phyloP scores from a whole-genome alignment of 2,329 filamentous ascomycete species.

The Penicillium sp. region DNA sequence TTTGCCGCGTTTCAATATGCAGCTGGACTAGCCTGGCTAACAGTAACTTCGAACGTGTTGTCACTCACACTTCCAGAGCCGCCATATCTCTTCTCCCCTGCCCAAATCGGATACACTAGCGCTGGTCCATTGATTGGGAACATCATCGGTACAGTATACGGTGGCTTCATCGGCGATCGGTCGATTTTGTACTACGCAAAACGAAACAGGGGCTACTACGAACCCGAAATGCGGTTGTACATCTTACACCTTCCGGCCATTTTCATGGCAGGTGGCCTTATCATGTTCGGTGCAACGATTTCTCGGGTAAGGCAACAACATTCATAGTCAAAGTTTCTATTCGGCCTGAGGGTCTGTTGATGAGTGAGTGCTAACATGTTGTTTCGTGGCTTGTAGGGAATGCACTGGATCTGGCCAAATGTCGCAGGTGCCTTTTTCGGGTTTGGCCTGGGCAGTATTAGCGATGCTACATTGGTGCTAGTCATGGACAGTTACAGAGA shows the following conservation, averaged over 20 bases:
- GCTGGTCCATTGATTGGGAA: constrained; percentile 40
- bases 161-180: constrained; percentile 40
- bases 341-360: not conserved
- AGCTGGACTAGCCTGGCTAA: constrained; percentile 36
- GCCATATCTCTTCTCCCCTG: constrained; percentile 32
- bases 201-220: constrained; percentile 46
- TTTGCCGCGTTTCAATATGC: constrained; percentile 43
- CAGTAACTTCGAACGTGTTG: constrained; percentile 28
- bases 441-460: constrained; percentile 39
- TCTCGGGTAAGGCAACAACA: constrained; percentile 26
- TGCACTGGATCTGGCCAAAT: constrained; percentile 44
- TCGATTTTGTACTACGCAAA: constrained; percentile 42
- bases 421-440: constrained; percentile 38
- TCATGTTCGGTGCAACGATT: constrained; percentile 42
- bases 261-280: constrained; percentile 41
- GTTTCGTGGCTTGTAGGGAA: constrained; percentile 27
- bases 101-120: constrained; percentile 33
- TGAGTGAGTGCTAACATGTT: not conserved
- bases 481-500: constrained; percentile 33
- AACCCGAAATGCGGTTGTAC: constrained; percentile 49
- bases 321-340: not conserved
- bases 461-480: constrained; percentile 26
- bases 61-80: constrained; percentile 36
- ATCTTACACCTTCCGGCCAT: constrained; percentile 35
- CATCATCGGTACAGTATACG: constrained; percentile 39